A percentile compares a stretch with the other conserved stretches of the same genome.
These are phyloP conservation scores for Boechera divaricarpa DNA, from an alignment of 345 rosid genomes.

Conservation along the genomic window DNA sequence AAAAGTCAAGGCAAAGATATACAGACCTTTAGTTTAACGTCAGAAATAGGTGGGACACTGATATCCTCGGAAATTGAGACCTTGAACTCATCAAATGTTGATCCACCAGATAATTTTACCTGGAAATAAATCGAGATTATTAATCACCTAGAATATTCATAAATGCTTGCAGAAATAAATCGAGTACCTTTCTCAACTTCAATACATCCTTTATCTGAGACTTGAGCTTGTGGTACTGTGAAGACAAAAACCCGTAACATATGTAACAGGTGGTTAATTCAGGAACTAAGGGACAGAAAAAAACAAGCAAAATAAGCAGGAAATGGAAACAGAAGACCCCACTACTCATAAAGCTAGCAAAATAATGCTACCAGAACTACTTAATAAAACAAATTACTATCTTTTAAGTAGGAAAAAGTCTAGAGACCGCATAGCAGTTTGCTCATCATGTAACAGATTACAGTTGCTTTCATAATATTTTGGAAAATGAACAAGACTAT, in stretches of 20 bases:
- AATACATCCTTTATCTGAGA: constrained; percentile 71
- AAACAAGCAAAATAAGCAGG: constrained; percentile 3
- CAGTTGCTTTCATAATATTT: constrained; percentile 16
- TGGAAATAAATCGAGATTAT: constrained; percentile 45
- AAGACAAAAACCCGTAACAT: constrained; percentile 30
- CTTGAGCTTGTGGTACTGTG: constrained; percentile 86
- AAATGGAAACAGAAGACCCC: constrained; percentile 16
- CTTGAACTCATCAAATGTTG: constrained; percentile 80
- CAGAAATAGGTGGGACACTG: constrained; percentile 59
- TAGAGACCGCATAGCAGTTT: constrained; percentile 3
- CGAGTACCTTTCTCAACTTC: constrained; percentile 73
- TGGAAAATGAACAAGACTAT: constrained; percentile 1
- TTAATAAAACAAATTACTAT: constrained; percentile 1
- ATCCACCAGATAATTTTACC: constrained; percentile 65
- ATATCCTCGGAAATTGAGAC: constrained; percentile 62
- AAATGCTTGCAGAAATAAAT: constrained; percentile 4
- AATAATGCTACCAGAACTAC: constrained; percentile 17
- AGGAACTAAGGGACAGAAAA: constrained; percentile 7
- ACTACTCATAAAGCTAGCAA: constrained; percentile 28
- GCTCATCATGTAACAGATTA: constrained; percentile 11
- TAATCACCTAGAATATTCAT: constrained; percentile 37
- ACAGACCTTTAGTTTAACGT: constrained; percentile 66
- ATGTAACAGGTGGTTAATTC: constrained; percentile 24
- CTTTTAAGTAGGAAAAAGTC: constrained; percentile 6
- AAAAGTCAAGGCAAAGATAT: constrained; percentile 10